phyloP scores from a whole-genome alignment of 2,329 filamentous ascomycete genomes.

The Stemphylium lycopersici region DNA sequence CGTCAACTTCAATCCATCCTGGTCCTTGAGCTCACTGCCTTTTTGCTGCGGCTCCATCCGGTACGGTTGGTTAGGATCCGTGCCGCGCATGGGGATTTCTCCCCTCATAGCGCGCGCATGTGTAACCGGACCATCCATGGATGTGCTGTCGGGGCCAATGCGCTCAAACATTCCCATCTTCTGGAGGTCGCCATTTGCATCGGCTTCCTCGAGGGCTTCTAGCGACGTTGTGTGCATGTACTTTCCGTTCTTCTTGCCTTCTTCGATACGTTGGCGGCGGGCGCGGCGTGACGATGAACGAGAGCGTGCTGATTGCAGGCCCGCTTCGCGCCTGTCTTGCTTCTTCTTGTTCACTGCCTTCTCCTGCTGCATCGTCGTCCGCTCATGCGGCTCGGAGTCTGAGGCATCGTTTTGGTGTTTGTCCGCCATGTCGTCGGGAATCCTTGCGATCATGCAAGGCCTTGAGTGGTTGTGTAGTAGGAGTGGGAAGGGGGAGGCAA shows the following conservation, averaged over 20 bases:
- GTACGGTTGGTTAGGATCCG: conserved; percentile 58
- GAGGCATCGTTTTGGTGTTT: conserved; percentile 29
- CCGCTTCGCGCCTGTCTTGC: conserved; percentile 45
- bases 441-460: conserved; percentile 26
- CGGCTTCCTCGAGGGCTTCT: conserved; percentile 58
- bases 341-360: conserved; percentile 54
- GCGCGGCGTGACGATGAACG: conserved; percentile 56
- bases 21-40: conserved; percentile 54
- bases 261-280: conserved; percentile 54
- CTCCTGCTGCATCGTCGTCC: conserved; percentile 54
- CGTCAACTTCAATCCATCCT: conserved; percentile 72
- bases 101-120: conserved; percentile 60
- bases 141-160: conserved; percentile 62
- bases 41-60: conserved; percentile 50
- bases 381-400: conserved; percentile 46
- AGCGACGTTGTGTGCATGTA: conserved; percentile 59
- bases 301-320: conserved; percentile 52
- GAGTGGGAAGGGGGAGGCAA: background rate
- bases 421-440: conserved; percentile 40
- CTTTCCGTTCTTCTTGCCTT: conserved; percentile 55
- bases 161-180: conserved; percentile 60
- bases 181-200: conserved; percentile 56
- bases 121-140: conserved; percentile 63
- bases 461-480: background rate
- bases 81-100: conserved; percentile 61